Evolutionary conservation across 2,329 filamentous ascomycete species (phyloP), one percentile per base, ranked within the genome.

Genomic region (Penicillium sclerotigenum): DNA sequence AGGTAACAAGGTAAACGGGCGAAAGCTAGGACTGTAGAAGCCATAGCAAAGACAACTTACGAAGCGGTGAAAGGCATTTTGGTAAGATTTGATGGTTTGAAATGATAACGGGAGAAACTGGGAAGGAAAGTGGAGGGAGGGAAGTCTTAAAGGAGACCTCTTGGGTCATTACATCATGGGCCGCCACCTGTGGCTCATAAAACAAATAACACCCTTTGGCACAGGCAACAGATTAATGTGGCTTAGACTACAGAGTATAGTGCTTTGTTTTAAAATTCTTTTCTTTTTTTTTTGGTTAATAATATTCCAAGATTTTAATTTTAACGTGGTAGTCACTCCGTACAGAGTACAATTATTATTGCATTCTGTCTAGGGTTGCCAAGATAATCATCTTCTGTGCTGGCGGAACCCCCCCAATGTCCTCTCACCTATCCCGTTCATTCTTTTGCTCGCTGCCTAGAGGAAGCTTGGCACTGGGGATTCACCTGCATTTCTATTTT

Each of bases 1-100:
- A n/a, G n/a, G n/a, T n/a, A n/a, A n/a, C n/a, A n/a, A n/a, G n/a
- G n/a, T n/a, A n/a, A n/a, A n/a, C n/a, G n/a, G n/a, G n/a, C n/a
- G n/a, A n/a, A 47, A 29, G 26, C 20, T 18, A 28, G 13, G 14
- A 45, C 16, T 14, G 24, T 6, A n/a, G 37, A 26, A n/a, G n/a
- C n/a, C 9, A 28, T 26, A 11, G 16, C 22, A 41, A 5, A 24
- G 11, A 14, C 28, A 51, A 77, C 76, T 77, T 74, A 79, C 76
- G 76, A 79, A 60, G 76, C 76, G 63, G 76, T 78, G 73, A 78
- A 77, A 74, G 76, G 71, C 76, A 79, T 86, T 69, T 56, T 79
- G 77, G 62, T 52, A 3, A 67, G 58, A 36, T 63, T 31, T 36
- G 50, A 37, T 46, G 31, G 34, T 33, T 41, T 47, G 18, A 31